phyloP scores from a whole-genome alignment of 2,329 filamentous ascomycete species.

The Trichoderma sp. region DNA sequence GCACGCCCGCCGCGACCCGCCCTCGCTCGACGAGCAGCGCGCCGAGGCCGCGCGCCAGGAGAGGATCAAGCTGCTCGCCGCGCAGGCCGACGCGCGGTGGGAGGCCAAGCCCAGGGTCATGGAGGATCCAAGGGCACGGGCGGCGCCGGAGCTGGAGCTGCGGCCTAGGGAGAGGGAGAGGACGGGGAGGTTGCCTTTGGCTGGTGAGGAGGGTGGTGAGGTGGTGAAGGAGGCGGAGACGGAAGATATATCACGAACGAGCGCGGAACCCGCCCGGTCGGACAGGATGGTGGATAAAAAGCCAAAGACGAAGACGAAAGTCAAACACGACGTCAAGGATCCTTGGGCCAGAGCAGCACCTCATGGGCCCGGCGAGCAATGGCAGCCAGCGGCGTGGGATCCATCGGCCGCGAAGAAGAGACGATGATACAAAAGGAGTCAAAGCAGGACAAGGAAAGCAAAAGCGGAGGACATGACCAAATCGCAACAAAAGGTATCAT shows the following conservation, averaged over 20 bases:
- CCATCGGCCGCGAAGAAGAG: conserved; percentile 47
- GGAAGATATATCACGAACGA: background rate
- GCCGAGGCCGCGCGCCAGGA: conserved; percentile 56
- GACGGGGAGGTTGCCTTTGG: conserved; percentile 8
- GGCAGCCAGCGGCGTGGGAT: conserved; percentile 67
- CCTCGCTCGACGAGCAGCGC: conserved; percentile 59
- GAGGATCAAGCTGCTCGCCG: conserved; percentile 58
- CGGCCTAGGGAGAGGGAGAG: conserved; percentile 7
- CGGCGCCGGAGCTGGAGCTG: too few species aligned
- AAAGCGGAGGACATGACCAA: background rate
- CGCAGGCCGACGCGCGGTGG: conserved; percentile 66
- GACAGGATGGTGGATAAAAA: background rate
- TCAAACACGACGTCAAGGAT: conserved; percentile 42
- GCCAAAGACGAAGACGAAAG: too few species aligned
- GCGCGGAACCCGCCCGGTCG: background rate
- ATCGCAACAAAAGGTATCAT: background rate
- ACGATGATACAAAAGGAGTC: background rate
- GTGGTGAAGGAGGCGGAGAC: background rate
- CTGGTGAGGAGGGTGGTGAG: background rate
- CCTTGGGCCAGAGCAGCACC: conserved; percentile 60
- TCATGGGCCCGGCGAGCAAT: conserved; percentile 60
- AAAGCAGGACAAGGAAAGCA: too few species aligned
- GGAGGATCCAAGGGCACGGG: conserved; percentile 40
- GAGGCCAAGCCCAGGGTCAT: conserved; percentile 58
- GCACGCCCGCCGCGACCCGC: conserved; percentile 57